Evolutionary conservation across 495 filamentous ascomycete species (phyloP).

Genomic region (Platismatia glauca): DNA sequence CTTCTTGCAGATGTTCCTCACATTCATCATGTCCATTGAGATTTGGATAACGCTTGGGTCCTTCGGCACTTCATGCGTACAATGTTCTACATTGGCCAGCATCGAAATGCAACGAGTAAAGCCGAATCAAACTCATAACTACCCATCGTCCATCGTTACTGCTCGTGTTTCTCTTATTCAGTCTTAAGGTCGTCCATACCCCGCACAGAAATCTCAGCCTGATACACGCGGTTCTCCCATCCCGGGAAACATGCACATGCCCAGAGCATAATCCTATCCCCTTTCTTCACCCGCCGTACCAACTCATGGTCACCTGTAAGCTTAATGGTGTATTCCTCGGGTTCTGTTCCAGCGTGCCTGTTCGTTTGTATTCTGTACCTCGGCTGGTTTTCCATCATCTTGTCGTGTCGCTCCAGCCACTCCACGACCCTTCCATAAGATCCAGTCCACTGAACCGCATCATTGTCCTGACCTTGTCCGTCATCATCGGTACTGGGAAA

Average conservation of each 20-base stretch:
- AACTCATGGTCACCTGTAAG: constrained; percentile 26
- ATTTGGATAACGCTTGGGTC: background rate
- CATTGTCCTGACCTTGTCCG: too few species aligned
- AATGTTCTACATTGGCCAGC: background rate
- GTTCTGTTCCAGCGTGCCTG: constrained; percentile 39
- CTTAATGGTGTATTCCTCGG: constrained; percentile 44
- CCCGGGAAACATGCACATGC: constrained; percentile 51
- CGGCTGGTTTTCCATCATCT: constrained; percentile 13
- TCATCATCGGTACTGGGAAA: constrained; percentile 7
- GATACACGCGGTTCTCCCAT: constrained; percentile 52
- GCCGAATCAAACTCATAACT: background rate
- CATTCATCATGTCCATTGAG: too few species aligned
- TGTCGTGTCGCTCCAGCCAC: constrained; percentile 12
- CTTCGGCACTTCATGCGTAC: background rate
- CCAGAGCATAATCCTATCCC: constrained; percentile 60
- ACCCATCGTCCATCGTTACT: background rate
- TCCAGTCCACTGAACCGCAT: too few species aligned
- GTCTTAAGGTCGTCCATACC: constrained; percentile 29
- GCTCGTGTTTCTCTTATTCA: background rate
- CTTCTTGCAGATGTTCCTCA: too few species aligned
- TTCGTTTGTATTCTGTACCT: constrained; percentile 30
- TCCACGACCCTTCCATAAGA: constrained; percentile 10
- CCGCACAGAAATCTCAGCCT: constrained; percentile 50
- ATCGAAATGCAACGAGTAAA: background rate
- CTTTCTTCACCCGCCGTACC: constrained; percentile 47